Evolutionary conservation across 768 basidiomycete species (phyloP).

Genomic region (Trametes punicea): DNA sequence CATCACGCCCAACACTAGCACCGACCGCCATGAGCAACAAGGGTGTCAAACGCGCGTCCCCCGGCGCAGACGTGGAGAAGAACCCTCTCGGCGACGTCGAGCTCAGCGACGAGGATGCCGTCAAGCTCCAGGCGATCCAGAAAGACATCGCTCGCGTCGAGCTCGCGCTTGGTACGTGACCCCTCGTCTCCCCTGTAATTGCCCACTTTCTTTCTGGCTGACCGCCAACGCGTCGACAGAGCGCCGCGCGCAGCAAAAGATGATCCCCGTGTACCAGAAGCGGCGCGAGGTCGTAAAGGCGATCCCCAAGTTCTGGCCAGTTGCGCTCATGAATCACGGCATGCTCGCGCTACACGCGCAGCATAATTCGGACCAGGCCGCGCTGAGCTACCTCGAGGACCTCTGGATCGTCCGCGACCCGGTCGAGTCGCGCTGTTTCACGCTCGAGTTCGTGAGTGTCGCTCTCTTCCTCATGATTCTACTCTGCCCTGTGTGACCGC

Average conservation of each 20-base stretch:
- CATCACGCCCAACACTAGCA: conserved; percentile 5
- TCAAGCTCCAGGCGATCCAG: conserved; percentile 61
- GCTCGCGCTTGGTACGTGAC: conserved; percentile 62
- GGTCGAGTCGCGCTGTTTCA: conserved; percentile 76
- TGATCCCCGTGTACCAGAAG: conserved; percentile 64
- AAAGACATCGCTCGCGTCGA: conserved; percentile 71
- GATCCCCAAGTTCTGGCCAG: conserved; percentile 83
- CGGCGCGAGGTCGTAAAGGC: conserved; percentile 62
- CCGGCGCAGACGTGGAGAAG: conserved; percentile 76
- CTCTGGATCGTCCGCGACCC: conserved; percentile 77
- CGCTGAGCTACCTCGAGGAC: conserved; percentile 81
- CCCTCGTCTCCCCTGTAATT: background rate
- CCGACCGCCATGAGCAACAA: conserved; percentile 26
- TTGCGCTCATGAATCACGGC: conserved; percentile 73
- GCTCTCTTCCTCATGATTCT: background rate
- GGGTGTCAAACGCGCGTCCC: conserved; percentile 65
- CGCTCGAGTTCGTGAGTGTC: conserved; percentile 80
- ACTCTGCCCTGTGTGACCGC: background rate
- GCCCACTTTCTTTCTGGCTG: background rate
- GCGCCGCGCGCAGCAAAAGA: conserved; percentile 54
- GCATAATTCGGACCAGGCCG: conserved; percentile 74
- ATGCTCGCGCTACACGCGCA: conserved; percentile 63
- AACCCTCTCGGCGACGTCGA: conserved; percentile 61
- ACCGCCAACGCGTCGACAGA: conserved; percentile 40
- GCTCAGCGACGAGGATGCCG: conserved; percentile 67